A percentile compares a stretch with the other conserved stretches of the same genome.
These are phyloP conservation scores for Eucalyptus cladocalyx DNA, from an alignment of 345 rosid genomes.

Conservation along the genomic window DNA sequence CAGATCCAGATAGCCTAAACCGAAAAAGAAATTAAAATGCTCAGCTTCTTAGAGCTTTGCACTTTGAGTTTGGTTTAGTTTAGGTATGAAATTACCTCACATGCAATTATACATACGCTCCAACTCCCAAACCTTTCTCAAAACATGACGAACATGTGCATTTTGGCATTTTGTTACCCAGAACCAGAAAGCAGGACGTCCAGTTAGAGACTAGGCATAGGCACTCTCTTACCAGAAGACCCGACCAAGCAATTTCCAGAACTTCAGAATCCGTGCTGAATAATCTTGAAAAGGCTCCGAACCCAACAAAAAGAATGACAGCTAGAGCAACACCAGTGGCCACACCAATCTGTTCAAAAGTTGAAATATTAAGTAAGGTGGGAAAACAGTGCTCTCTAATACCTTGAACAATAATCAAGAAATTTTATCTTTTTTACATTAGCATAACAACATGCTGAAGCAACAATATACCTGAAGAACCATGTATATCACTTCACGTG, in stretches of 20 bases:
- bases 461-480: constrained; percentile 44
- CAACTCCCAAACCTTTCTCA: not conserved
- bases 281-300: constrained; percentile 58
- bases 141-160: not conserved
- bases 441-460: not conserved
- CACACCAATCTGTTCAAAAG: constrained; percentile 56
- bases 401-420: not conserved
- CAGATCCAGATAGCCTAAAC: not conserved
- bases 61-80: not conserved
- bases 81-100: not conserved
- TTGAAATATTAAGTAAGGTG: not conserved
- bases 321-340: constrained; percentile 69
- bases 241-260: constrained; percentile 64
- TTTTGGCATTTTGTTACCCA: not conserved
- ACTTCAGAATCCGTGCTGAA: constrained; percentile 80
- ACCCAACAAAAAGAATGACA: constrained; percentile 51
- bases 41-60: not conserved
- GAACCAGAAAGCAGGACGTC: not conserved
- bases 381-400: not conserved
- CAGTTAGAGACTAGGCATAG: not conserved
- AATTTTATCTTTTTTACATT: not conserved
- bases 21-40: not conserved
- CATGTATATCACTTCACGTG: constrained; percentile 49
- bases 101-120: not conserved
- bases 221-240: constrained; percentile 48